Evolutionary conservation across 2,329 filamentous ascomycete species (phyloP).

Genomic region (Aspergillus sp.): DNA sequence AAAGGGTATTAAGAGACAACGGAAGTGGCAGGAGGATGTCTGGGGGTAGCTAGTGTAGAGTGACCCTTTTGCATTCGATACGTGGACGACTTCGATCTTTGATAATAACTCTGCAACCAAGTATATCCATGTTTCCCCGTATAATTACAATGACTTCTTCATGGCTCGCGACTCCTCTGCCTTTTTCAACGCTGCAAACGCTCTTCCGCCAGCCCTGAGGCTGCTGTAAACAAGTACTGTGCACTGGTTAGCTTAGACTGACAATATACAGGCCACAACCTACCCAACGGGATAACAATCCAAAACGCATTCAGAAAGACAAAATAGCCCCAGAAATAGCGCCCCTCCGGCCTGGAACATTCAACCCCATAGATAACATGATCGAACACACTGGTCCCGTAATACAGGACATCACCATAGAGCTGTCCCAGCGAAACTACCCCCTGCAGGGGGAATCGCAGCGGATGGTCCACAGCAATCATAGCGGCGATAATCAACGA

Average conservation of each 20-base stretch:
- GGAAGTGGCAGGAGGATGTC: constrained; percentile 48
- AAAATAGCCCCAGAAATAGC: constrained; percentile 51
- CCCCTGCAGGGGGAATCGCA: constrained; percentile 43
- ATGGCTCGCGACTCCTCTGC: too few species aligned
- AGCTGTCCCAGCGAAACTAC: constrained; percentile 47
- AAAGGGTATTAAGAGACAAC: constrained; percentile 39
- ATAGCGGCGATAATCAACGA: constrained; percentile 43
- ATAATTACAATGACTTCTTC: too few species aligned
- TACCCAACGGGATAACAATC: too few species aligned
- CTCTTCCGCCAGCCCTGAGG: too few species aligned
- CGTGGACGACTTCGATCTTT: too few species aligned
- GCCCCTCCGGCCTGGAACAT: constrained; percentile 45
- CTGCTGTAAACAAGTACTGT: too few species aligned
- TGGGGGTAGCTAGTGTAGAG: constrained; percentile 25
- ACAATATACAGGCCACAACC: too few species aligned
- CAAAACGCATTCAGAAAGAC: constrained; percentile 49
- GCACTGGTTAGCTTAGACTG: too few species aligned
- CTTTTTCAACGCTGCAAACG: too few species aligned
- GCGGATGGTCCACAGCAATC: constrained; percentile 40
- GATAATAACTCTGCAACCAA: too few species aligned
- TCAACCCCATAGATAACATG: constrained; percentile 36
- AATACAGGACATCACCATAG: constrained; percentile 49
- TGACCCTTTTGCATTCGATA: neutral
- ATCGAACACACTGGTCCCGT: constrained; percentile 46
- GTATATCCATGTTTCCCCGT: too few species aligned